Conservation (phyloP, 2,329 filamentous ascomycete genomes). For the Phyllosticta ampelicida region DNA sequence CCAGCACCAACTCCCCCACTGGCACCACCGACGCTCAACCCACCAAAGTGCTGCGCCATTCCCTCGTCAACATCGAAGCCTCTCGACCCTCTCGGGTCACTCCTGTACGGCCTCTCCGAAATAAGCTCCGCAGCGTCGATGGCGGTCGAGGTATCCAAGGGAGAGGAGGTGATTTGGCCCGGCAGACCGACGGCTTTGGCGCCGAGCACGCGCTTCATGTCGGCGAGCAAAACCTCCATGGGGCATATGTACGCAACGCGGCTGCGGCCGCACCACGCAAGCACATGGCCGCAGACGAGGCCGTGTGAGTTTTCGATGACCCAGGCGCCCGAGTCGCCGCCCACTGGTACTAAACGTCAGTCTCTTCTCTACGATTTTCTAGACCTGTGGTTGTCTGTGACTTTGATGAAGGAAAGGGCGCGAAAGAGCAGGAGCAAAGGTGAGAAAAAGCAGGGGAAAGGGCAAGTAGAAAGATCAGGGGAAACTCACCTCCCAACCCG, state of each 20-base stretch:
- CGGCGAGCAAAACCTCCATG: slow-evolving; percentile 80
- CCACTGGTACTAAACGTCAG: slow-evolving; percentile 46
- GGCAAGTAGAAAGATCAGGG: slow-evolving; percentile 10
- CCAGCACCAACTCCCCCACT: neutral
- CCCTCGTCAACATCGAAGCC: neutral
- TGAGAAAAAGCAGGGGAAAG: too few species aligned
- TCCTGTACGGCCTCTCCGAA: neutral
- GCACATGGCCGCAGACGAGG: slow-evolving; percentile 75
- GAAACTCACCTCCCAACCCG: slow-evolving; percentile 42
- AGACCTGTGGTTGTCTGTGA: too few species aligned
- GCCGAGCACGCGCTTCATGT: slow-evolving; percentile 70
- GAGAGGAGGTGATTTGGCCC: slow-evolving; percentile 28
- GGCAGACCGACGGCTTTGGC: slow-evolving; percentile 63
- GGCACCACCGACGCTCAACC: neutral
- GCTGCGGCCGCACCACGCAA: slow-evolving; percentile 76
- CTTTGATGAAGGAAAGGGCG: too few species aligned
- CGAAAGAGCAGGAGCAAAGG: too few species aligned
- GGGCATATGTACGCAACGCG: slow-evolving; percentile 85
- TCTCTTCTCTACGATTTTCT: too few species aligned
- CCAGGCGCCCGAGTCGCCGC: slow-evolving; percentile 90
- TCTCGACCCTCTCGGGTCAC: neutral
- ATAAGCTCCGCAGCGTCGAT: too few species aligned
- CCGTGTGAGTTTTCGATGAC: slow-evolving; percentile 72
- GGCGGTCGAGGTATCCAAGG: too few species aligned
- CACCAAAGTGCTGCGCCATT: neutral